Evolutionary conservation across 2,329 filamentous ascomycete species (phyloP), one percentile per base, ranked within the genome.

Genomic region (Xylaria hypoxylon): DNA sequence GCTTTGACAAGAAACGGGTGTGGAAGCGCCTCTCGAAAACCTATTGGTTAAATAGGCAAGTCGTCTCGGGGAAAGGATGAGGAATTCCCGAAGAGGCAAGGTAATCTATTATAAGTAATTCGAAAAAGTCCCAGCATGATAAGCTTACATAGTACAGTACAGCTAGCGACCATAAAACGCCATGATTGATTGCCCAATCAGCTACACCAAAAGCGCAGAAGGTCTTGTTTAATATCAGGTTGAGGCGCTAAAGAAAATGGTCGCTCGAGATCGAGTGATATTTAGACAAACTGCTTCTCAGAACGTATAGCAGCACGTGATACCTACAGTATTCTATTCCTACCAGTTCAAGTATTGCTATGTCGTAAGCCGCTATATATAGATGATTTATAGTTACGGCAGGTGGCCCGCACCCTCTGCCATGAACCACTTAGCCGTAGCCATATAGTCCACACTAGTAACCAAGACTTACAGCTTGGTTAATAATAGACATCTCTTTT

Each of bases 101-200:
- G 10, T 11, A 17, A 17, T 35, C 13, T 22, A 2, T 13, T 15
- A 38, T 13, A 19, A 45, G 5, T 24, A 22, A 26, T 53, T 19
- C 11, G 31, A 2, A 28, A 51, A 28, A 24, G 22, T n/a, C 38
- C 15, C 19, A 33, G 40, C 15, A 13, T 26, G 44, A 50, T 45
- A 59, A 50, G 53, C 13, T 38, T 22, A n/a, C n/a, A n/a, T n/a
- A n/a, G n/a, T n/a, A n/a, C n/a, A n/a, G n/a, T n/a, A n/a, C n/a
- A n/a, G n/a, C n/a, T n/a, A n/a, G n/a, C n/a, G n/a, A 28, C 44
- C n/a, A 26, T 26, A 10, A 19, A 5, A 11, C 24, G 45, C 13
- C 53, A 6, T 35, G 48, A 1, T 28, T 33, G 22, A 60, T 60
- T 60, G 57, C 6, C 51, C 57, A 60, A 65, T 60, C 44, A 47